A percentile compares a stretch with the other conserved stretches of the same genome.
phyloP scores from a whole-genome alignment of 805 yeast species.

The Pachysolen tannophilus region DNA sequence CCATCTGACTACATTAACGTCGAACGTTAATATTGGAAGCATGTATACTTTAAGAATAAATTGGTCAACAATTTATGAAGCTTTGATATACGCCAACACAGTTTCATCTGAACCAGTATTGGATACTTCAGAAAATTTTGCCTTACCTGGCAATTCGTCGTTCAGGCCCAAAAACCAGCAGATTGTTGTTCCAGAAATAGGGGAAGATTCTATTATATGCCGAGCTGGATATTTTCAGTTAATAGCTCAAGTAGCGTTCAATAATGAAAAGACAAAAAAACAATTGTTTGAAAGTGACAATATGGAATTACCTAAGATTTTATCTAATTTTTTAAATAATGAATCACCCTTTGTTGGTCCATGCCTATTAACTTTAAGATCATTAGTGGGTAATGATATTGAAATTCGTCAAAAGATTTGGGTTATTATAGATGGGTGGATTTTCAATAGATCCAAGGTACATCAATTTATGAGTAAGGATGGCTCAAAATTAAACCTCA shows the following conservation, averaged over 20 bases:
- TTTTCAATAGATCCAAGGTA: slow-evolving; percentile 32
- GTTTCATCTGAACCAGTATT: slow-evolving; percentile 15
- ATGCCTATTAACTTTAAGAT: slow-evolving; percentile 45
- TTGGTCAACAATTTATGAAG: slow-evolving; percentile 28
- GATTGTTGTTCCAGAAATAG: slow-evolving; percentile 42
- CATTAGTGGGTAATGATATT: slow-evolving; percentile 42
- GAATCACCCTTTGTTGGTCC: slow-evolving; percentile 33
- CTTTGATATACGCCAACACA: slow-evolving; percentile 22
- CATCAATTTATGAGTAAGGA: slow-evolving; percentile 12
- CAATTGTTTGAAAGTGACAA: slow-evolving; percentile 25
- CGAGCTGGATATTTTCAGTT: slow-evolving; percentile 68
- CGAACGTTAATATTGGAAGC: slow-evolving; percentile 11
- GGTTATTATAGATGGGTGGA: slow-evolving; percentile 64
- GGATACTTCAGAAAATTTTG: slow-evolving; percentile 1
- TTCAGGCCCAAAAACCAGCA: background rate
- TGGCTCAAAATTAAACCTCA: slow-evolving; percentile 18
- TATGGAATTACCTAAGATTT: slow-evolving; percentile 19
- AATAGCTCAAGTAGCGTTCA: slow-evolving; percentile 42
- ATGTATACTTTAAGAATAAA: slow-evolving; percentile 21
- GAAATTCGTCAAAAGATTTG: slow-evolving; percentile 46
- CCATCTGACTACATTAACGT: slow-evolving; percentile 17
- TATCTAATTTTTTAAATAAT: slow-evolving; percentile 18
- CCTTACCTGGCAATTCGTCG: background rate
- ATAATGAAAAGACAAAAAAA: slow-evolving; percentile 25
- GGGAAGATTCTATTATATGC: slow-evolving; percentile 73